phyloP scores from a whole-genome alignment of 768 basidiomycete species.

The Suillus lakei region DNA sequence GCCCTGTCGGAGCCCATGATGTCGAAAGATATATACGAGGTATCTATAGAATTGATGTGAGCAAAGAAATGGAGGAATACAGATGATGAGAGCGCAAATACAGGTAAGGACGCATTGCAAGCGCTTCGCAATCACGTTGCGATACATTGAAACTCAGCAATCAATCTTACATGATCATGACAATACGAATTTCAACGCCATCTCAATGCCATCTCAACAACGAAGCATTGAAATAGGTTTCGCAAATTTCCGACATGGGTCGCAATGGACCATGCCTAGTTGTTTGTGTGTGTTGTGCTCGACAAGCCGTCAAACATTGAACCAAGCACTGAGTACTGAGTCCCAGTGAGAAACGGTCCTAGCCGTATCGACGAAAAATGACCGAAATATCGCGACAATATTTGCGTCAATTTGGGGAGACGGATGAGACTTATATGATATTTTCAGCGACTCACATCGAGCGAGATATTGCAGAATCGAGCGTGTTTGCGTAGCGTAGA shows the following conservation, averaged over 20 bases:
- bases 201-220: background rate
- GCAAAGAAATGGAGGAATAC: background rate
- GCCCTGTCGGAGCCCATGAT: background rate
- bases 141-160: background rate
- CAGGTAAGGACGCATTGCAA: background rate
- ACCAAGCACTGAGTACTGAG: too few species aligned
- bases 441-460: too few species aligned
- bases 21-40: background rate
- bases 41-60: background rate
- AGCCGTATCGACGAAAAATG: too few species aligned
- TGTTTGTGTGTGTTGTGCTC: too few species aligned
- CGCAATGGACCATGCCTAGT: too few species aligned
- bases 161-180: background rate
- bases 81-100: background rate
- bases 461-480: too few species aligned
- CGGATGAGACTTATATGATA: too few species aligned
- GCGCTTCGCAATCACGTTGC: background rate
- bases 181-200: background rate
- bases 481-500: too few species aligned
- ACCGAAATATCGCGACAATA: too few species aligned
- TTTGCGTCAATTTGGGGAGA: too few species aligned
- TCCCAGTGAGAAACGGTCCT: too few species aligned
- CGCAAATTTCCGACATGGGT: background rate
- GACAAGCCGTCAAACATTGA: too few species aligned
- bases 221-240: background rate